These are phyloP conservation scores for Amanita rimosa DNA, from an alignment of 768 basidiomycete species.

Conservation along the genomic window DNA sequence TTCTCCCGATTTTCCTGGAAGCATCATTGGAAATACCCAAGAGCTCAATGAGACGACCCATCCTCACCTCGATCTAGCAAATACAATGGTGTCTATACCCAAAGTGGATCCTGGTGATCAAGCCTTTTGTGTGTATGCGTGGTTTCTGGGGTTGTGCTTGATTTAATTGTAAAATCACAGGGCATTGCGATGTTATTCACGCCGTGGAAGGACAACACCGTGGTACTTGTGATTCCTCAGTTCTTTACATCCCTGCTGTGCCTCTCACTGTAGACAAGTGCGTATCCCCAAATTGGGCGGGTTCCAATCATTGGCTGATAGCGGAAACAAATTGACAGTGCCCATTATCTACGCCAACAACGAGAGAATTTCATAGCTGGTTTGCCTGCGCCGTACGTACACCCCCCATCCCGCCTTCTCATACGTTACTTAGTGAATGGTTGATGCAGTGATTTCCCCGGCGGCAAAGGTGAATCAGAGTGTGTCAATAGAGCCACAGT, in stretches of 20 bases:
- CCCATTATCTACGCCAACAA: conserved; percentile 37
- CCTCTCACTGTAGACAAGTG: conserved; percentile 41
- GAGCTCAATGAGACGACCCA: conserved; percentile 46
- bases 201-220: conserved; percentile 39
- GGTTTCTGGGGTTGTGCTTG: too few species aligned
- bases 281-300: conserved; percentile 6
- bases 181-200: conserved; percentile 47
- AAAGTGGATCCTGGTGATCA: conserved; percentile 53
- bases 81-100: conserved; percentile 50
- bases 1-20: conserved; percentile 41
- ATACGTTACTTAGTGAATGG: not conserved
- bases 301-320: not conserved
- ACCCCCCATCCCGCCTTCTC: not conserved
- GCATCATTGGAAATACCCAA: conserved; percentile 39
- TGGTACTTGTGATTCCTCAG: conserved; percentile 39
- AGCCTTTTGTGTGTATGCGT: conserved; percentile 34
- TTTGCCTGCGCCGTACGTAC: conserved; percentile 35
- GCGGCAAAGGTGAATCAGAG: conserved; percentile 36
- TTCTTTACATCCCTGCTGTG: conserved; percentile 44
- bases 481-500: conserved; percentile 27
- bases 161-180: conserved; percentile 12
- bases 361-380: conserved; percentile 33
- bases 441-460: conserved; percentile 35
- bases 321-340: conserved; percentile 18
- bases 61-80: conserved; percentile 46